Evolutionary conservation across 805 yeast genomes (phyloP).

Genomic region (Barnettozyma botsteinii): DNA sequence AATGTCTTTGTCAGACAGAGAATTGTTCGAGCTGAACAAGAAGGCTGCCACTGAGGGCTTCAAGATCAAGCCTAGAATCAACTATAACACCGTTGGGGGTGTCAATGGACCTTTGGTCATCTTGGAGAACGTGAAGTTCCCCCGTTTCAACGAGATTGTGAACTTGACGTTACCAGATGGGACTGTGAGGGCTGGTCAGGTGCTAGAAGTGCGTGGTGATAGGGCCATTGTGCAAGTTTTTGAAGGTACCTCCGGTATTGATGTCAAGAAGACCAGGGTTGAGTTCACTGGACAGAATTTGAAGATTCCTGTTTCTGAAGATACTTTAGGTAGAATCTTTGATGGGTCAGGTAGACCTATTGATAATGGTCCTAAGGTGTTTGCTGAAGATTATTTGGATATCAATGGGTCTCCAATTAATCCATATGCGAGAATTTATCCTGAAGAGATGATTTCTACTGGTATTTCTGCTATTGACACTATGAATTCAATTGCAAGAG

Average conservation of each 20-base stretch:
- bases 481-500: conserved; percentile 99
- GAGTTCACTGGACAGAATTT: conserved; percentile 95
- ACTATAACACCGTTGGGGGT: conserved; percentile 96
- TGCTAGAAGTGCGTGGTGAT: conserved; percentile 93
- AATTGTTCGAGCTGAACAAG: conserved; percentile 68
- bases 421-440: conserved; percentile 97
- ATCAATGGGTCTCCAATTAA: conserved; percentile 98
- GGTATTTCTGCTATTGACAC: conserved; percentile 98
- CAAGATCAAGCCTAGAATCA: conserved; percentile 83
- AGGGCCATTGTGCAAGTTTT: conserved; percentile 98
- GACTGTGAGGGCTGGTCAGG: conserved; percentile 92
- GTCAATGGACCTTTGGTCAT: conserved; percentile 98
- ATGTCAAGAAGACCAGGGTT: conserved; percentile 94
- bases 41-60: conserved; percentile 90
- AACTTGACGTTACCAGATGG: conserved; percentile 97
- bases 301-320: conserved; percentile 94
- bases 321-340: conserved; percentile 94
- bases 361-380: conserved; percentile 96
- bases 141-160: conserved; percentile 94
- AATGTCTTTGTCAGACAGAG: conserved; percentile 32
- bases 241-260: conserved; percentile 98
- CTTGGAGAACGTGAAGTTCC: conserved; percentile 78
- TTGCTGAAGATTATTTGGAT: conserved; percentile 97
- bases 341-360: conserved; percentile 99
- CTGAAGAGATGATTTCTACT: conserved; percentile 99